Conservation (phyloP, 768 basidiomycete species). For the Termitomyces titanicus region DNA sequence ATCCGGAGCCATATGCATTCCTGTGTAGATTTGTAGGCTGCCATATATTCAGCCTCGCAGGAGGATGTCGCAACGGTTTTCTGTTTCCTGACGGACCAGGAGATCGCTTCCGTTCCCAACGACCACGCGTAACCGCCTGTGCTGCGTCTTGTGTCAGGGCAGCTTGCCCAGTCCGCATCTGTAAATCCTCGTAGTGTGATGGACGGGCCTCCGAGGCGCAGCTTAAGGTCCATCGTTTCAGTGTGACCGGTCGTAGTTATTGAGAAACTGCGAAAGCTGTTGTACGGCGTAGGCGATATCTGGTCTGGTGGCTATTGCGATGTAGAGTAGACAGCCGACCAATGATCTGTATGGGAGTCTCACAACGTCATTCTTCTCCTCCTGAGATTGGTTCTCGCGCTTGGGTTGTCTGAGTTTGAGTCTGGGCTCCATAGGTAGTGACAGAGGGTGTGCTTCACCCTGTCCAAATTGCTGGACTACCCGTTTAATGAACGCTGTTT, state of each 20-base stretch:
- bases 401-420: not conserved
- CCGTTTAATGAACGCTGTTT: not conserved
- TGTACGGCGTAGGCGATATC: not conserved
- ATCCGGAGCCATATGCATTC: slow-evolving; percentile 12
- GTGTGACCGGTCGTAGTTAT: not conserved
- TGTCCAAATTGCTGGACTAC: not conserved
- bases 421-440: not conserved
- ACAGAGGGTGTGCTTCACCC: not conserved
- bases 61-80: slow-evolving; percentile 16
- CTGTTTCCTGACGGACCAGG: slow-evolving; percentile 5
- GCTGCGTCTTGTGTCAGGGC: slow-evolving; percentile 17
- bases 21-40: slow-evolving; percentile 21
- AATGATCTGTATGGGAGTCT: not conserved
- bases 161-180: slow-evolving; percentile 24
- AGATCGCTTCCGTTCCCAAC: slow-evolving; percentile 20
- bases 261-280: not conserved
- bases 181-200: slow-evolving; percentile 20
- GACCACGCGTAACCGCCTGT: slow-evolving; percentile 22
- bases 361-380: not conserved
- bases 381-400: not conserved
- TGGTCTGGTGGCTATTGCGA: too few relatives aligned
- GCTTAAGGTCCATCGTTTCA: not conserved
- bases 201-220: not conserved
- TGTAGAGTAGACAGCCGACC: not conserved
- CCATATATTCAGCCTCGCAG: slow-evolving; percentile 37